These are phyloP conservation scores for Brettanomyces naardenensis DNA, from an alignment of 805 yeast species.

Conservation along the genomic window DNA sequence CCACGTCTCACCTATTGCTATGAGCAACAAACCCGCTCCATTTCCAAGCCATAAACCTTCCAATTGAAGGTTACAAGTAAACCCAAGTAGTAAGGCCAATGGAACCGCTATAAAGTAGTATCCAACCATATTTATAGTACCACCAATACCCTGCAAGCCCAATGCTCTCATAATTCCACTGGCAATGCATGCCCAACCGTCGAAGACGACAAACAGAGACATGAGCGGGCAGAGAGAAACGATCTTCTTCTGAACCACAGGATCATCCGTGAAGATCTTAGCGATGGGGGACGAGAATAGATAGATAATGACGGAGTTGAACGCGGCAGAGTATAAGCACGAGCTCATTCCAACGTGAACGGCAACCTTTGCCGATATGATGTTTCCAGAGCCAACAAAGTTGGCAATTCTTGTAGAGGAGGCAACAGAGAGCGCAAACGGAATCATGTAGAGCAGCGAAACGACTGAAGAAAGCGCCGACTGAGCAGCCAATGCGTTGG, in stretches of 20 bases:
- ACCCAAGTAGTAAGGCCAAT: constrained; percentile 51
- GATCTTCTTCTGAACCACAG: constrained; percentile 45
- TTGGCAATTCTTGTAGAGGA: constrained; percentile 50
- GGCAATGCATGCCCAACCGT: constrained; percentile 63
- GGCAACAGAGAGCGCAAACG: constrained; percentile 52
- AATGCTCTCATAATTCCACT: constrained; percentile 71
- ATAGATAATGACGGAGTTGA: constrained; percentile 39
- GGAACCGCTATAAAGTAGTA: constrained; percentile 72
- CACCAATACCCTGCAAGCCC: constrained; percentile 70
- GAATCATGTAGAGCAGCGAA: constrained; percentile 43
- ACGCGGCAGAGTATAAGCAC: constrained; percentile 25
- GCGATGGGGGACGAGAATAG: constrained; percentile 44
- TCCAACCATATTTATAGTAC: constrained; percentile 56
- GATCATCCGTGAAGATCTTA: constrained; percentile 52
- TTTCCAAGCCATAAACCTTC: constrained; percentile 71
- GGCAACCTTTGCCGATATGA: constrained; percentile 28
- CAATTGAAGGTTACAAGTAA: constrained; percentile 36
- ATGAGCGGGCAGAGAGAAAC: constrained; percentile 53
- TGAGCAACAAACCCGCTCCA: constrained; percentile 52
- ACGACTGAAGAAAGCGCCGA: constrained; percentile 46
- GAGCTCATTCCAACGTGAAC: constrained; percentile 33
- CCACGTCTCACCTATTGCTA: constrained; percentile 41
- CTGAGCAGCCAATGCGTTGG: constrained; percentile 48
- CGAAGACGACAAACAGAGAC: constrained; percentile 58
- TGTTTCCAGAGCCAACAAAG: constrained; percentile 37